Conservation (phyloP, 805 yeast genomes). For the Cyberlindnera veronae region DNA sequence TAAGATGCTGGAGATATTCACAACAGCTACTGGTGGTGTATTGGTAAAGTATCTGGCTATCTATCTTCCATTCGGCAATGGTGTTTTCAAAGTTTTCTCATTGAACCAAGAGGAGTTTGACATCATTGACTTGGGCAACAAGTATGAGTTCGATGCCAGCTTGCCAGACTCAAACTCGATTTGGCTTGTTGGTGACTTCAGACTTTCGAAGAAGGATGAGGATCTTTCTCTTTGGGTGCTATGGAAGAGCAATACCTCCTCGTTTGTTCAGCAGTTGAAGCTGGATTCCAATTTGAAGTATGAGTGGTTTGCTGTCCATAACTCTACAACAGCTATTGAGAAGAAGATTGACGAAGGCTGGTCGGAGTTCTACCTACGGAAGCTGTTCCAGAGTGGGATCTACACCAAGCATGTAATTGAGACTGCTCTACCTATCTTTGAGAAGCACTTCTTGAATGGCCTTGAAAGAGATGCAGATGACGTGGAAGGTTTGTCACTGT, state of each 20-base stretch:
- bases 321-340: constrained; percentile 11
- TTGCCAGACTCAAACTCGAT: constrained; percentile 36
- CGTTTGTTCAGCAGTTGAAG: constrained; percentile 38
- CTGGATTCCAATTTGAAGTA: constrained; percentile 26
- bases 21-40: constrained; percentile 5
- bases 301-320: constrained; percentile 22
- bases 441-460: constrained; percentile 37
- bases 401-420: constrained; percentile 47
- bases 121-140: constrained; percentile 27
- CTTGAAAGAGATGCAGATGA: constrained; percentile 21
- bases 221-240: constrained; percentile 38
- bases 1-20: constrained; percentile 25
- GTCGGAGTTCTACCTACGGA: constrained; percentile 39
- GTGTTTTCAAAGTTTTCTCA: constrained; percentile 40
- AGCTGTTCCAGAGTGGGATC: constrained; percentile 46
- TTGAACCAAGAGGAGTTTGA: constrained; percentile 20
- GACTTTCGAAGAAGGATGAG: constrained; percentile 23
- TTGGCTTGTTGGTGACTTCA: constrained; percentile 49
- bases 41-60: constrained; percentile 28
- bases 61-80: constrained; percentile 42
- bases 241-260: constrained; percentile 64
- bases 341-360: constrained; percentile 29
- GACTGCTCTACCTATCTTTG: constrained; percentile 51
- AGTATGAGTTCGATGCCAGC: constrained; percentile 26
- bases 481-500: constrained; percentile 28